These are phyloP conservation scores for Diaporthe caulivora DNA, from an alignment of 2,329 filamentous ascomycete species.

Conservation along the genomic window DNA sequence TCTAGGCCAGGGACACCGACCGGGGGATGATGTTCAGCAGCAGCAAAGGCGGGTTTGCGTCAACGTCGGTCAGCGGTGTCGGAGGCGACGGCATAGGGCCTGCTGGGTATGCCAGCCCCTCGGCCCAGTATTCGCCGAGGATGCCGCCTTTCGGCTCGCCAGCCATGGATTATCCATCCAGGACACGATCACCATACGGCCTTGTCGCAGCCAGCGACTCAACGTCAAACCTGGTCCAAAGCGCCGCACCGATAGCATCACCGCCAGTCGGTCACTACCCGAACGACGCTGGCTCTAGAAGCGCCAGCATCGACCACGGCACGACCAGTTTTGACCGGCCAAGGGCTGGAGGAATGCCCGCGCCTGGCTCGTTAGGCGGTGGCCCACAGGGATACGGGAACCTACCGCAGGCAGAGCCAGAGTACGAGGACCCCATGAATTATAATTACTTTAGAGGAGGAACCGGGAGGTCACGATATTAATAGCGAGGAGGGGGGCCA, in stretches of 20 bases:
- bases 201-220: constrained; percentile 37
- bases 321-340: constrained; percentile 41
- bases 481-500: constrained; percentile 7
- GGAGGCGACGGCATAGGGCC: constrained; percentile 30
- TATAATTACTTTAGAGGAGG: constrained; percentile 70
- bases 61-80: constrained; percentile 38
- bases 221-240: constrained; percentile 37
- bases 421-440: constrained; percentile 58
- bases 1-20: constrained; percentile 66
- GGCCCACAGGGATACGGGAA: constrained; percentile 71
- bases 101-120: constrained; percentile 24
- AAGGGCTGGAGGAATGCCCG: constrained; percentile 39
- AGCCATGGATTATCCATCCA: constrained; percentile 38
- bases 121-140: constrained; percentile 24
- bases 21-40: constrained; percentile 51
- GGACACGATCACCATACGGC: constrained; percentile 36
- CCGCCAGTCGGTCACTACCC: constrained; percentile 43
- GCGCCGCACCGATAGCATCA: constrained; percentile 38
- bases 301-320: constrained; percentile 49
- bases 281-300: constrained; percentile 44
- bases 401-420: constrained; percentile 65
- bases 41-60: constrained; percentile 45
- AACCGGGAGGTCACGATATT: constrained; percentile 18
- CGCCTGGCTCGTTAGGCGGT: constrained; percentile 62
- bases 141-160: constrained; percentile 34